phyloP scores from a whole-genome alignment of 1,139 yeast genomes.

The Pichia sp. region DNA sequence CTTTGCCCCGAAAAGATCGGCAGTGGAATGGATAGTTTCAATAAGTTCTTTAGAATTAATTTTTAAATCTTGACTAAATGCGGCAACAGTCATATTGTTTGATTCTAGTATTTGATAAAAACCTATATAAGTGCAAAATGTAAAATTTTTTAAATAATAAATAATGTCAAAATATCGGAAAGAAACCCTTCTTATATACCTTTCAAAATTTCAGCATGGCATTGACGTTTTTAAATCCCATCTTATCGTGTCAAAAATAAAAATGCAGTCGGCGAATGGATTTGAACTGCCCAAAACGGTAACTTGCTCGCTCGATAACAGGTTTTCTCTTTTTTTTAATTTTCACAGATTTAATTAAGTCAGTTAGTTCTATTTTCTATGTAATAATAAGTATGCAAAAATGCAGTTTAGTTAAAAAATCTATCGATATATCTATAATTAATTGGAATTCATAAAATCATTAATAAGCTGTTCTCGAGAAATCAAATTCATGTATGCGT shows the following conservation, averaged over 20 bases:
- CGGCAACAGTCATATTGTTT: conserved; percentile 7
- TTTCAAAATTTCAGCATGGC: too few relatives aligned
- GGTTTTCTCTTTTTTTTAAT: not conserved
- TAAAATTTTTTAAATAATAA: too few relatives aligned
- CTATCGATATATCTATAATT: too few relatives aligned
- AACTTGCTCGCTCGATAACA: not conserved
- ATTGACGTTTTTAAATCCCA: not conserved
- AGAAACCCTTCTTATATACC: too few relatives aligned
- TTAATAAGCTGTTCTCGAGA: conserved; percentile 7
- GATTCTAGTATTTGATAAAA: too few relatives aligned
- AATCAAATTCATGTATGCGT: conserved; percentile 16
- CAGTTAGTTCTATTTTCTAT: too few relatives aligned
- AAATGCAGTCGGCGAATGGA: not conserved
- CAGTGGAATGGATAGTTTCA: conserved; percentile 56
- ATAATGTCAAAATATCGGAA: too few relatives aligned
- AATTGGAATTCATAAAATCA: conserved; percentile 1
- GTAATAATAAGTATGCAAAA: too few relatives aligned
- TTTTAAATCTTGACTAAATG: conserved; percentile 14
- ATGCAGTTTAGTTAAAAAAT: too few relatives aligned
- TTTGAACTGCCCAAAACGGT: not conserved
- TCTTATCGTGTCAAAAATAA: not conserved
- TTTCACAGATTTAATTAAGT: too few relatives aligned
- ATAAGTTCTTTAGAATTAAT: conserved; percentile 39
- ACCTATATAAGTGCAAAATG: too few relatives aligned
- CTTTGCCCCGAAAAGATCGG: conserved; percentile 52